Conservation (phyloP, 768 basidiomycete genomes). For the Boletus pseudo-olivaceus region DNA sequence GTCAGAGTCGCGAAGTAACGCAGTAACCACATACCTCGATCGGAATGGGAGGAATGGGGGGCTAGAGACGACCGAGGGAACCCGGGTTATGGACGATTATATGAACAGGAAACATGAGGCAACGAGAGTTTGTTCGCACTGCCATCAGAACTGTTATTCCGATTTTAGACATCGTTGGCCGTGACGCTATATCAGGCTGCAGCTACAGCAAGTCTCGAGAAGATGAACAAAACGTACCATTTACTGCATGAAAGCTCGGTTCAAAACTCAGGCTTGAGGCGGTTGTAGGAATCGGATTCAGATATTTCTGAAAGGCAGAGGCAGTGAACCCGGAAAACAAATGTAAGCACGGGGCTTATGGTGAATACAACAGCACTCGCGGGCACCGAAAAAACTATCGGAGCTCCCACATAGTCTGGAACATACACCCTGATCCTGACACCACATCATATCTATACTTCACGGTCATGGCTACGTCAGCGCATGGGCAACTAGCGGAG, state of each 20-base stretch:
- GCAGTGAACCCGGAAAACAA: too few relatives aligned
- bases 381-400: too few relatives aligned
- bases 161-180: not conserved
- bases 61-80: not conserved
- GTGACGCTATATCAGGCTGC: not conserved
- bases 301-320: not conserved
- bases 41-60: not conserved
- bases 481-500: too few relatives aligned
- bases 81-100: not conserved
- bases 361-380: too few relatives aligned
- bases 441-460: too few relatives aligned
- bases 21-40: not conserved
- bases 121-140: not conserved
- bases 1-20: not conserved
- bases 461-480: too few relatives aligned
- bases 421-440: too few relatives aligned
- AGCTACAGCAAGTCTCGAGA: not conserved
- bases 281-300: not conserved
- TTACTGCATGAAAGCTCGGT: not conserved
- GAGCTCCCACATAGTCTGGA: too few relatives aligned
- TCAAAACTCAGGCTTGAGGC: not conserved
- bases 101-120: slow-evolving; percentile 1
- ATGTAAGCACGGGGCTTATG: too few relatives aligned
- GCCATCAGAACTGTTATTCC: not conserved
- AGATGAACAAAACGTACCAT: not conserved